Percentiles rank a stretch among this genome's conserved stretches.
Evolutionary conservation across 257 asterid genomes (phyloP).

Genomic region (Solanum chmielewskii): DNA sequence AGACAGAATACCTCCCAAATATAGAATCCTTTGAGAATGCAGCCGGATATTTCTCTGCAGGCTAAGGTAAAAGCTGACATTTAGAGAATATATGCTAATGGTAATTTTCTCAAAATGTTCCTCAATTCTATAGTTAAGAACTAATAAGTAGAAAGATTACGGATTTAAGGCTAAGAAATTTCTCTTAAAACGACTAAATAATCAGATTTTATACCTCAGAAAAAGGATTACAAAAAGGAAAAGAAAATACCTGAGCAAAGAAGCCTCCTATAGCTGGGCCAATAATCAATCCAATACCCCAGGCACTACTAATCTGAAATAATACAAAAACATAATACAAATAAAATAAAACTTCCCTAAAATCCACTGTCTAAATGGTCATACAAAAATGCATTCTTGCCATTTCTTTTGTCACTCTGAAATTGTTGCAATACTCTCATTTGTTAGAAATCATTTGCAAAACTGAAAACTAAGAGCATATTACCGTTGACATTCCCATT

Average conservation of each 20-base stretch:
- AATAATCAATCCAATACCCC: slow-evolving; percentile 64
- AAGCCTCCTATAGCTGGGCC: slow-evolving; percentile 78
- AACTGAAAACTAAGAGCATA: neutral
- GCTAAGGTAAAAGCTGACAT: neutral
- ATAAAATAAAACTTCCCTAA: neutral
- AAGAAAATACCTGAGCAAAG: slow-evolving; percentile 55
- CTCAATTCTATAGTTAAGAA: neutral
- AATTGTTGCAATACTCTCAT: neutral
- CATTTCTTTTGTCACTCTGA: neutral
- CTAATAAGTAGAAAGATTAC: neutral
- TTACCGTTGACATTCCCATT: slow-evolving; percentile 55
- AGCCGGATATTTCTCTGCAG: neutral
- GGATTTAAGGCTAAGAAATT: neutral
- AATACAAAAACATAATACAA: neutral
- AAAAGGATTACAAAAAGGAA: neutral
- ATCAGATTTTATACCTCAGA: neutral
- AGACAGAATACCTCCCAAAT: neutral
- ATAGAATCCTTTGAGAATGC: neutral
- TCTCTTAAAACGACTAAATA: neutral
- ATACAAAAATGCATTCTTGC: neutral
- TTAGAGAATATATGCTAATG: neutral
- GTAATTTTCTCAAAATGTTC: neutral
- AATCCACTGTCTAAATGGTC: neutral
- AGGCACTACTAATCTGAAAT: slow-evolving; percentile 55
- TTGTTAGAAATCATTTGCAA: neutral